Conservation (phyloP, 345 rosid genomes). For the Draba incana region DNA sequence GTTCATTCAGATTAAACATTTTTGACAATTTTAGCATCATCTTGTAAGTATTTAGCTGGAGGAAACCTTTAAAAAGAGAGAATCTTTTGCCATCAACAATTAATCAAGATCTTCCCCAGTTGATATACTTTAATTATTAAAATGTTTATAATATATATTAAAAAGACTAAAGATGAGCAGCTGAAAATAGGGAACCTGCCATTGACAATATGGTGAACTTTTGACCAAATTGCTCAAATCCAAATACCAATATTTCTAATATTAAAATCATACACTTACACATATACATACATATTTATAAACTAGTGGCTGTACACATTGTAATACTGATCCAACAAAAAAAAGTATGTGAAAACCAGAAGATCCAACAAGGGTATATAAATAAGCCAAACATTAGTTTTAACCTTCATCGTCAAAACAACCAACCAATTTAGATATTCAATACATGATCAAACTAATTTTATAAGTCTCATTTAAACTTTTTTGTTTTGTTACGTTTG, state of each 20-base stretch:
- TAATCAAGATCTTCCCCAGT: conserved; percentile 2
- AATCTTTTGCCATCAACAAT: conserved; percentile 16
- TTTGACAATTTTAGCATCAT: not conserved
- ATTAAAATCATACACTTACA: not conserved
- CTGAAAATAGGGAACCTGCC: conserved; percentile 23
- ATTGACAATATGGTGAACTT: conserved; percentile 13
- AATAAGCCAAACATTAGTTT: not conserved
- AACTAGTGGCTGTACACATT: conserved; percentile 1
- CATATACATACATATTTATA: not conserved
- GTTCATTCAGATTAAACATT: not conserved
- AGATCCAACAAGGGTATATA: not conserved
- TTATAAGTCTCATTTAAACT: not conserved
- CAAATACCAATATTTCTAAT: not conserved
- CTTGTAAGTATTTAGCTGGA: not conserved
- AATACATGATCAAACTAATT: conserved; percentile 14
- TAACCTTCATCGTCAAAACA: not conserved
- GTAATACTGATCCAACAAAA: conserved; percentile 1
- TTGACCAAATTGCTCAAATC: conserved; percentile 26
- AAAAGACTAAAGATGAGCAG: conserved; percentile 14
- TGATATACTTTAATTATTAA: not conserved
- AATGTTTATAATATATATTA: not conserved
- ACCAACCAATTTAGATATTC: conserved; percentile 15
- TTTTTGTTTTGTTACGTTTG: not conserved
- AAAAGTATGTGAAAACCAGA: conserved; percentile 2
- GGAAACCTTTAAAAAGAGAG: not conserved